Evolutionary conservation across 2,329 filamentous ascomycete genomes (phyloP), one percentile per base, ranked within the genome.

Genomic region (Stagonosporopsis cucurbitacearum): DNA sequence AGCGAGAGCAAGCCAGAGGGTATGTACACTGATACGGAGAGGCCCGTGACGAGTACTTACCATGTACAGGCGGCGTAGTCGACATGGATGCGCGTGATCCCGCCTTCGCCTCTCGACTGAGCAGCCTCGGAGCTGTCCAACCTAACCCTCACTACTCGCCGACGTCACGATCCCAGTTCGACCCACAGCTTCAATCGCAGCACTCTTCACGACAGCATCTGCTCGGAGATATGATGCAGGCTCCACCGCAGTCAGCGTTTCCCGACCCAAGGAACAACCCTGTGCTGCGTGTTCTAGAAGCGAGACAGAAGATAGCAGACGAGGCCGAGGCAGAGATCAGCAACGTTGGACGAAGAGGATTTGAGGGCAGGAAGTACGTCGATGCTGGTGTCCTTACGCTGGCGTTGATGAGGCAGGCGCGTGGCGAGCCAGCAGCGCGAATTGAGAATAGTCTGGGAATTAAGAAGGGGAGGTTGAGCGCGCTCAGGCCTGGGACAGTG

Each of bases 51-150:
- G 6, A 1, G 13, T 30, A 32, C 39, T 62, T 32, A 63, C 47
- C 12, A 15, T 2, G 3, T 1, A 30, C 11, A 55, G 17, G 17
- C 37, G 15, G 25, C 83, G 83, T 81, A 45, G 82, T 87, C 59
- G 82, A 86, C 63, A 79, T 85, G 66, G 86, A 88, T 67, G 84
- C 80, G 52, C 81, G 80, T 55, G 85, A 88, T 68, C 84, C 85
- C 1, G 79, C 83, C 68, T 94, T 82, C 85, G 90, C 93, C 81
- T 88, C 86, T 71, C 96, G 92, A 62, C 90, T 98, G 59, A 89
- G 87, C 65, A 78, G 76, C 41, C 77, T 88, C 54, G 86, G 85
- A 53, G 81, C 84, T 50, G 85, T 87, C 7, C 81, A 80, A 50
- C 83, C 84, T 26, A 82, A 81, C 56, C 83, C 83, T 2, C 84